phyloP scores from a whole-genome alignment of 1,139 yeast genomes.

The Yamadazyma aaseri region DNA sequence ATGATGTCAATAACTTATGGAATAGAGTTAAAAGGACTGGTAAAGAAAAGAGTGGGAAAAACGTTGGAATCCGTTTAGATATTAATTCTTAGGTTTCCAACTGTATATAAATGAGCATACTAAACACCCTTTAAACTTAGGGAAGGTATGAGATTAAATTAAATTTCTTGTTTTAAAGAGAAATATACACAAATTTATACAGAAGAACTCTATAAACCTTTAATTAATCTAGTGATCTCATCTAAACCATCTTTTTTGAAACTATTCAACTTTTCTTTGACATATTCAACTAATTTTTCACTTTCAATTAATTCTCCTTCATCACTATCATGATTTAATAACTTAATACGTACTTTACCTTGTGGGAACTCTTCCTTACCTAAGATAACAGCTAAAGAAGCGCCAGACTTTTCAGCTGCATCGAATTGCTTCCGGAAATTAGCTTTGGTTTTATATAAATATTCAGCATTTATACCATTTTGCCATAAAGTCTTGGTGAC shows the following conservation, averaged over 20 bases:
- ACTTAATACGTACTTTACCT: slow-evolving; percentile 82
- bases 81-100: slow-evolving; percentile 17
- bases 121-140: too few relatives aligned
- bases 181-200: neutral
- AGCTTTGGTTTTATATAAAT: slow-evolving; percentile 86
- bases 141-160: too few relatives aligned
- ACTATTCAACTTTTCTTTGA: slow-evolving; percentile 51
- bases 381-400: slow-evolving; percentile 84
- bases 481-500: slow-evolving; percentile 82
- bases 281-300: slow-evolving; percentile 56
- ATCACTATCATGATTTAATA: slow-evolving; percentile 85
- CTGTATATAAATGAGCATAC: too few relatives aligned
- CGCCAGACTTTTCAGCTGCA: slow-evolving; percentile 94
- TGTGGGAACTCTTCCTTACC: slow-evolving; percentile 90
- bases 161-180: too few relatives aligned
- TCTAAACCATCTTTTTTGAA: slow-evolving; percentile 47
- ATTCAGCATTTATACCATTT: slow-evolving; percentile 87
- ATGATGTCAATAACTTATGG: slow-evolving; percentile 69
- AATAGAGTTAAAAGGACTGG: slow-evolving; percentile 73
- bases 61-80: slow-evolving; percentile 21
- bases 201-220: slow-evolving; percentile 26
- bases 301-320: slow-evolving; percentile 76
- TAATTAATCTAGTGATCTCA: slow-evolving; percentile 59
- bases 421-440: slow-evolving; percentile 95
- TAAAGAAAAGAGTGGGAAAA: slow-evolving; percentile 34